Evolutionary conservation across 805 yeast genomes (phyloP), one percentile per base, ranked within the genome.

Genomic region (Yamadazyma laniorum): DNA sequence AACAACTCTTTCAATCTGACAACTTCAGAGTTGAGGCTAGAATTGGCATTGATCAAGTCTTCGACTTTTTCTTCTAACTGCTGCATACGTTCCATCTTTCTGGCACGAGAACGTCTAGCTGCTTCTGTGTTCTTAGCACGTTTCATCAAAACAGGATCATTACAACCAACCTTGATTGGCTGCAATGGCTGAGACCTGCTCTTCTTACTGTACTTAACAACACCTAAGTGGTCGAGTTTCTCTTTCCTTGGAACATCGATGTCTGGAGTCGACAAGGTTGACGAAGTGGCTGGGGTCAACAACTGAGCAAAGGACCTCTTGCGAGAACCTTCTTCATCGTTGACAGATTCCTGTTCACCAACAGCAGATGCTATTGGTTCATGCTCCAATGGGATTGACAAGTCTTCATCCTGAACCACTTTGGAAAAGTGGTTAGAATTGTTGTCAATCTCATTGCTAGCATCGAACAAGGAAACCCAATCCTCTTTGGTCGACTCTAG

Each of bases 111-210:
- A 57, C 96, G 79, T 63, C 97, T 80, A 6, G 97, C 97, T 50
- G 98, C 97, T 59, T 89, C 96, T n/a, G 91, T 91, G 75, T 93
- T 91, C 64, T 91, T 82, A 6, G 98, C 98, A 59, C 98, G 82
- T 70, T 91, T 91, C 53, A 85, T 61, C 32, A 87, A 77, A 40
- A 74, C 75, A n/a, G 82, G 77, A 60, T 89, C 95, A 34, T 59
- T 64, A 31, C 74, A 76, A 22, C 77, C 72, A 31, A 69, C 45
- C 32, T 76, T 75, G 39, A 89, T 73, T 7, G 95, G 95, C 49
- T 73, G 68, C 61, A 88, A 72, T 6, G 95, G 95, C 42, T 69
- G 65, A 19, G 76, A 47, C 53, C 95, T 79, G 50, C 78, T 85
- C 70, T 88, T 89, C 60, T 89, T 79, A 50, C 80, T 77, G 71